A percentile compares a stretch with the other conserved stretches of the same genome.
Evolutionary conservation across 1,284 basidiomycete genomes (phyloP).

Genomic region (Sporisorium graminicola): DNA sequence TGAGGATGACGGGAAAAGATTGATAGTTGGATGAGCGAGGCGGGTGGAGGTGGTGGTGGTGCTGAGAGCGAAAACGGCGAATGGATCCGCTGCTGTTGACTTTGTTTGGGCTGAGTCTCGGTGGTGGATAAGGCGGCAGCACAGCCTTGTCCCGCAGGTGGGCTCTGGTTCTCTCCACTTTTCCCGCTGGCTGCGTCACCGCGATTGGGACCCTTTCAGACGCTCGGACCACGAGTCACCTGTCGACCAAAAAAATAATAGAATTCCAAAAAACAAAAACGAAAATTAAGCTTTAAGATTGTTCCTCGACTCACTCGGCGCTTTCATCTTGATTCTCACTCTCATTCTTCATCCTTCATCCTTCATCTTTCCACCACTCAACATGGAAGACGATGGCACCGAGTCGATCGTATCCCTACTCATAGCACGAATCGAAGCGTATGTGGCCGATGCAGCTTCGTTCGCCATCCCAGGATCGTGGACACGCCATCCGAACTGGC

Average conservation of each 20-base stretch:
- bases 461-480: conserved; percentile 19
- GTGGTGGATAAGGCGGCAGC: conserved; percentile 5
- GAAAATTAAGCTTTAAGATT: not conserved
- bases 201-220: conserved; percentile 11
- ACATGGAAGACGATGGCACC: conserved; percentile 20
- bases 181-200: conserved; percentile 5
- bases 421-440: conserved; percentile 41
- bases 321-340: not conserved
- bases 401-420: conserved; percentile 13
- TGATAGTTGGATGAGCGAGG: not conserved
- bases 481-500: conserved; percentile 32
- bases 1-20: not conserved
- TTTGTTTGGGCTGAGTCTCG: conserved; percentile 1
- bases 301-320: not conserved
- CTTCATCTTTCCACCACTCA: not conserved
- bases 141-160: conserved; percentile 7
- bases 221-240: conserved; percentile 25
- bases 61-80: not conserved
- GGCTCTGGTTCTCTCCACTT: conserved; percentile 15
- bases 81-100: not conserved
- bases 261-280: not conserved
- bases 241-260: not conserved
- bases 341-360: not conserved
- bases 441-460: conserved; percentile 20
- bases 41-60: not conserved